Evolutionary conservation across 139 green algal genomes (phyloP).

Genomic region (Tetradesmus obliquus): DNA sequence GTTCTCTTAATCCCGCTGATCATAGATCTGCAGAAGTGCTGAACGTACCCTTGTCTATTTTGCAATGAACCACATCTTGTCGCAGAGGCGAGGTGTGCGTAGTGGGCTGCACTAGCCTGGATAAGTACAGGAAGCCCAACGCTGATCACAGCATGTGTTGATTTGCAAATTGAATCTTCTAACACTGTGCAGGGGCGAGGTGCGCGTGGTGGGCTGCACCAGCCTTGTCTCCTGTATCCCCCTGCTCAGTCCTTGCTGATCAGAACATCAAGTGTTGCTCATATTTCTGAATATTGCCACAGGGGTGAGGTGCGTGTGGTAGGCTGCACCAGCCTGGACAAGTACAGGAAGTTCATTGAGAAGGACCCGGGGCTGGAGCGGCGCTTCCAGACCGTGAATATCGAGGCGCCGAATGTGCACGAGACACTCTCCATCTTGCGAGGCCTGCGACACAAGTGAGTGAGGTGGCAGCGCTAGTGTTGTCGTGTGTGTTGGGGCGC

Average conservation of each 20-base stretch:
- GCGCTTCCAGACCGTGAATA: constrained; percentile 82
- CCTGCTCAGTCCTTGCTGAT: no score
- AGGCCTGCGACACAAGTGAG: constrained; percentile 83
- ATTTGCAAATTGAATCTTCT: no score
- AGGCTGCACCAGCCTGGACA: constrained; percentile 95
- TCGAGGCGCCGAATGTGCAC: constrained; percentile 67
- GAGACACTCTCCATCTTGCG: constrained; percentile 95
- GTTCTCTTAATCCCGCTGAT: no score
- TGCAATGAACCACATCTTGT: no score
- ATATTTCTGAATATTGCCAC: no score
- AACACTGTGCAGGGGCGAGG: no score
- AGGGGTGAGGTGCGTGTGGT: constrained; percentile 96
- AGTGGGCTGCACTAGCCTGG: constrained; percentile 95
- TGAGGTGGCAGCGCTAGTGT: background rate
- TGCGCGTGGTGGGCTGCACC: constrained; percentile 96
- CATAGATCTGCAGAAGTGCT: no score
- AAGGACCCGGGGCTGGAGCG: constrained; percentile 97
- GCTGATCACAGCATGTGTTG: no score
- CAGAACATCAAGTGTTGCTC: no score
- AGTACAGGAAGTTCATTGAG: constrained; percentile 98
- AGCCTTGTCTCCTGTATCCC: no score
- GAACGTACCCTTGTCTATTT: no score
- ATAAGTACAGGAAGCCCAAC: constrained; percentile 95
- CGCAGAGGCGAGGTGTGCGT: constrained; percentile 91
- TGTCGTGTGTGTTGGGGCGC: background rate